phyloP scores from a whole-genome alignment of 169 alveolate genomes.

The Ichthyophthirius multifiliis region DNA sequence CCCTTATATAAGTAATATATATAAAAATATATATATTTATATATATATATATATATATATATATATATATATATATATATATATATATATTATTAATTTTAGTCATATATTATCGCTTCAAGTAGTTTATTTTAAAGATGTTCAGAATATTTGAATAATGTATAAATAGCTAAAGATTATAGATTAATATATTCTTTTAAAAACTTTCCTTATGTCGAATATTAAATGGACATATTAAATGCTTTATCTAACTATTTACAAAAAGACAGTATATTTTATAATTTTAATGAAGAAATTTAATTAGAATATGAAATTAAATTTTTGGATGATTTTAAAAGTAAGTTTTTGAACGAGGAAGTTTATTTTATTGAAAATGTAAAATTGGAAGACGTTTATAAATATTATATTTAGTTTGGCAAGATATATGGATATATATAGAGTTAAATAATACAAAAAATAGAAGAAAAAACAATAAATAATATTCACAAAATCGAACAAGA shows the following conservation, averaged over 20 bases:
- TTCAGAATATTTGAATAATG: neutral
- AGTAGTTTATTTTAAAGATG: neutral
- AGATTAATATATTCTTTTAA: neutral
- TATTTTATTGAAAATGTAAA: neutral
- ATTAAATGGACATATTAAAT: neutral
- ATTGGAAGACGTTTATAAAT: neutral
- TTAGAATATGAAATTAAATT: neutral
- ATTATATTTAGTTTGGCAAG: neutral
- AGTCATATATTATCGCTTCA: neutral
- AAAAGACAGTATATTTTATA: neutral
- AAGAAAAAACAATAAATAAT: neutral
- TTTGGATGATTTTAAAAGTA: neutral
- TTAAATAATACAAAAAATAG: neutral
- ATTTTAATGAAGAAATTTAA: neutral
- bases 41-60: neutral
- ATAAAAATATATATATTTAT: neutral
- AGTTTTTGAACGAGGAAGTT: neutral
- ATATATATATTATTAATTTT: neutral
- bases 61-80: neutral
- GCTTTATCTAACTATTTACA: neutral
- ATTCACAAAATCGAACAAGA: neutral
- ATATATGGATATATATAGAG: neutral
- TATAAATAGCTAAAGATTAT: neutral
- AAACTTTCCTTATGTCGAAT: neutral
- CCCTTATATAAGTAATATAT: neutral